phyloP scores from a whole-genome alignment of 345 rosid species.

The Eucalyptus erythrocorys region DNA sequence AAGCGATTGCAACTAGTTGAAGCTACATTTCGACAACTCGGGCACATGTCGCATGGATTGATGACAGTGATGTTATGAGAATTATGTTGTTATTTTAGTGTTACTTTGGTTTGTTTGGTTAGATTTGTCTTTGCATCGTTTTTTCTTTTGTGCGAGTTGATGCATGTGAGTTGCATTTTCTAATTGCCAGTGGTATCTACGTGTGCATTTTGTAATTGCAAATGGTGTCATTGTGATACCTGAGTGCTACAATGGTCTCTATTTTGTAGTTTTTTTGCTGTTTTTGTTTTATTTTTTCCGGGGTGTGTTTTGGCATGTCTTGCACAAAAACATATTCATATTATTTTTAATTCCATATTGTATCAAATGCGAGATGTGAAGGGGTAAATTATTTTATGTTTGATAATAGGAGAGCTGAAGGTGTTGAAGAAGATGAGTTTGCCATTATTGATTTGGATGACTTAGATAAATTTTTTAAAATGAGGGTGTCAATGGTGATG shows the following conservation, averaged over 20 bases:
- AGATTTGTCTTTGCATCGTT: background rate
- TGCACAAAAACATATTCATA: background rate
- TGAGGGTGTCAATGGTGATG: background rate
- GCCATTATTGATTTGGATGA: background rate
- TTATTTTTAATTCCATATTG: background rate
- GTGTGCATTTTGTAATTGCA: background rate
- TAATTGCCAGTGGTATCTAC: background rate
- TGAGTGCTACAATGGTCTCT: background rate
- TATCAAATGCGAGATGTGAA: background rate
- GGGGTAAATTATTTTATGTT: background rate
- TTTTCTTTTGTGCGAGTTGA: background rate
- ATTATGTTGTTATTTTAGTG: background rate
- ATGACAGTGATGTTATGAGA: background rate
- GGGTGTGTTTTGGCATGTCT: background rate
- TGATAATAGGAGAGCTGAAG: background rate
- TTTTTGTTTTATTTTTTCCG: background rate
- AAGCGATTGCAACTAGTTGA: background rate
- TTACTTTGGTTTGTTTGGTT: background rate
- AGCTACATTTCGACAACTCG: background rate
- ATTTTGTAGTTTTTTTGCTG: background rate
- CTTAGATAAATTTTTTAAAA: background rate
- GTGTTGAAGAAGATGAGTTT: background rate
- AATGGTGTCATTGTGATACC: background rate
- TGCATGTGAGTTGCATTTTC: background rate
- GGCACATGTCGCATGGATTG: background rate